phyloP scores from a whole-genome alignment of 305 asterid genomes.

The Rubia tinctorum region DNA sequence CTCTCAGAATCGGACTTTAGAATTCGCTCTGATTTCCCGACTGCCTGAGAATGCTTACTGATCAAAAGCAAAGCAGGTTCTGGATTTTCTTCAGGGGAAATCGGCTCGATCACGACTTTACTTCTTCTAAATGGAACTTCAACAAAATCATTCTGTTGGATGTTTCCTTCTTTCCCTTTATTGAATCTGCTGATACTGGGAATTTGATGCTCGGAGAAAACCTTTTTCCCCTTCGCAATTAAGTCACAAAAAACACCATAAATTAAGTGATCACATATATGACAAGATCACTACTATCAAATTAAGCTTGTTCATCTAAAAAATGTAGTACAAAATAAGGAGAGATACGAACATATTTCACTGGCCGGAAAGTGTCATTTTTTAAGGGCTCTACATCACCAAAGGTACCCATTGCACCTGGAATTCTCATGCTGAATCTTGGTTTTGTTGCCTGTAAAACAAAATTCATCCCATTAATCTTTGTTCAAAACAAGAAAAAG shows the following conservation, averaged over 20 bases:
- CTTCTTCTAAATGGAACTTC: slow-evolving; percentile 27
- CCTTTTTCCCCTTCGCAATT: slow-evolving; percentile 36
- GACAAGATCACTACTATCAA: background rate
- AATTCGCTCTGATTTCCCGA: slow-evolving; percentile 20
- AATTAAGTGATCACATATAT: background rate
- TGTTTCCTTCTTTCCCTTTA: slow-evolving; percentile 24
- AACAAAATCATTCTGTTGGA: slow-evolving; percentile 23
- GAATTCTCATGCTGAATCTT: slow-evolving; percentile 23
- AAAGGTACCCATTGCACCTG: slow-evolving; percentile 10
- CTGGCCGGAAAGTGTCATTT: slow-evolving; percentile 18
- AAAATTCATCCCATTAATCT: slow-evolving; percentile 15
- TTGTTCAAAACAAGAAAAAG: slow-evolving; percentile 11
- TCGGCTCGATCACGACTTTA: slow-evolving; percentile 20
- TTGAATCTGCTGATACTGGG: slow-evolving; percentile 30
- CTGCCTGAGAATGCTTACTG: slow-evolving; percentile 20
- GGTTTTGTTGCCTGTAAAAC: slow-evolving; percentile 42
- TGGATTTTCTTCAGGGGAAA: slow-evolving; percentile 20
- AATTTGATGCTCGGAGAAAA: slow-evolving; percentile 44
- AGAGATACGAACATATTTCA: slow-evolving; percentile 21
- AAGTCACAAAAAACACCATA: background rate
- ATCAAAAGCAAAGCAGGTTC: slow-evolving; percentile 13
- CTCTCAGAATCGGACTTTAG: slow-evolving; percentile 19
- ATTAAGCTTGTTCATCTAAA: too few species aligned
- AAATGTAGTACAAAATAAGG: background rate
- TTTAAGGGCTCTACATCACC: slow-evolving; percentile 18